A percentile compares a stretch with the other conserved stretches of the same genome.
Evolutionary conservation across 495 filamentous ascomycete species (phyloP).

Genomic region (Aspergillus asperescens): DNA sequence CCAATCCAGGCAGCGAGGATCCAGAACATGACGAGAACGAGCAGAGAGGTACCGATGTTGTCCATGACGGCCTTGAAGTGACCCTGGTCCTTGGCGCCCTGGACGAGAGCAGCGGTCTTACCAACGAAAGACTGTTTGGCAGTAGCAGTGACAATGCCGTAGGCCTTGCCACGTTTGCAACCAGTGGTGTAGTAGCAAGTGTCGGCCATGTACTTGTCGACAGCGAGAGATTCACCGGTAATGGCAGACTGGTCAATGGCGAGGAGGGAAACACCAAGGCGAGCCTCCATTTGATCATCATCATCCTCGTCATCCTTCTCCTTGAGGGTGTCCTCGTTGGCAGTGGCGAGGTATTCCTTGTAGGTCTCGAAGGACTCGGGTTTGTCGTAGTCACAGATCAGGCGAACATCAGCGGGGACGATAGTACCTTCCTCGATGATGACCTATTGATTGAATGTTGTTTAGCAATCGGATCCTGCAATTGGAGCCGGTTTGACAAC

Average conservation of each 20-base stretch:
- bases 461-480: not conserved
- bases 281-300: conserved; percentile 48
- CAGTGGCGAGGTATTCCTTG: conserved; percentile 57
- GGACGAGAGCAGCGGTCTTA: conserved; percentile 63
- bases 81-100: conserved; percentile 65
- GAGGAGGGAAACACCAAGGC: conserved; percentile 59
- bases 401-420: conserved; percentile 65
- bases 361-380: conserved; percentile 68
- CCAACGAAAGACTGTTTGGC: conserved; percentile 68
- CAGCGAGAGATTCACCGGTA: conserved; percentile 71
- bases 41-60: conserved; percentile 67
- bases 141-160: conserved; percentile 58
- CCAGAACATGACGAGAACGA: conserved; percentile 68
- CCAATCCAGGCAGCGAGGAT: conserved; percentile 69
- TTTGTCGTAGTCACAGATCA: conserved; percentile 71
- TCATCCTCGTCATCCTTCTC: conserved; percentile 60
- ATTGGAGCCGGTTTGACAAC: conserved; percentile 19
- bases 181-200: conserved; percentile 70
- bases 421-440: conserved; percentile 72
- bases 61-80: conserved; percentile 84
- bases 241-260: conserved; percentile 71
- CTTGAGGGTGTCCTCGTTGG: conserved; percentile 55
- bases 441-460: conserved; percentile 35
- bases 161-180: conserved; percentile 74
- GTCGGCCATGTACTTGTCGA: conserved; percentile 74